These are phyloP conservation scores for Aurinia saxatilis DNA, from an alignment of 345 rosid genomes.

Conservation along the genomic window DNA sequence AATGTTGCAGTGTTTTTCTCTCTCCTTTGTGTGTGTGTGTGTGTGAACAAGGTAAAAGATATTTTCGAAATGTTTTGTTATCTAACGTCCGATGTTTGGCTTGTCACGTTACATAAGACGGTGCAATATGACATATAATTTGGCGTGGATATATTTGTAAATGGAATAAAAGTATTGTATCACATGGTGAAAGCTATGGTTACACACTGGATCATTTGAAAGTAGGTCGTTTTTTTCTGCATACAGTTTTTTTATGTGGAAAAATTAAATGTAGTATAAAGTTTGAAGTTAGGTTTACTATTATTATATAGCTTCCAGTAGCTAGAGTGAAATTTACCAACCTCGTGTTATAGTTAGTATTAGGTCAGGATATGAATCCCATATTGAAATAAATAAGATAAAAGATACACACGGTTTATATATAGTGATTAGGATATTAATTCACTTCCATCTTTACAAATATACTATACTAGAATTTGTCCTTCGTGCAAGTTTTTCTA, in stretches of 20 bases:
- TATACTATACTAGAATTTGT: too few species aligned
- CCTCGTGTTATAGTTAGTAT: neutral
- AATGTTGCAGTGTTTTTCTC: too few species aligned
- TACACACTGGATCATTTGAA: conserved; percentile 13
- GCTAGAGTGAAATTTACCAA: conserved; percentile 24
- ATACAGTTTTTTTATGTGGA: conserved; percentile 4
- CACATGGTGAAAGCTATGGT: conserved; percentile 26
- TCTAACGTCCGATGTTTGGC: conserved; percentile 2
- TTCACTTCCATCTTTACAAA: too few species aligned
- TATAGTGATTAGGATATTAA: too few species aligned
- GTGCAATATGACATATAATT: conserved; percentile 5
- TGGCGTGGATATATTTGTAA: neutral
- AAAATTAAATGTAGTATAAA: neutral
- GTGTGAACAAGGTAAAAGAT: neutral
- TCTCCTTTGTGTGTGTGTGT: too few species aligned
- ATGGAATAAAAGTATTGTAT: conserved; percentile 8
- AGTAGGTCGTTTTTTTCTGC: conserved; percentile 23
- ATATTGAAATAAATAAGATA: too few species aligned
- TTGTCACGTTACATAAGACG: conserved; percentile 15
- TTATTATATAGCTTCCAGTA: conserved; percentile 3
- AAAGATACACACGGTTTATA: too few species aligned
- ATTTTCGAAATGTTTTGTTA: conserved; percentile 1
- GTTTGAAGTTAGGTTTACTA: conserved; percentile 28
- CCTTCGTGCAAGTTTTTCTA: too few species aligned
- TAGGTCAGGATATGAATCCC: too few species aligned